Evolutionary conservation across 2,329 filamentous ascomycete genomes (phyloP), one percentile per base, ranked within the genome.

Genomic region (Orbilia oligospora): DNA sequence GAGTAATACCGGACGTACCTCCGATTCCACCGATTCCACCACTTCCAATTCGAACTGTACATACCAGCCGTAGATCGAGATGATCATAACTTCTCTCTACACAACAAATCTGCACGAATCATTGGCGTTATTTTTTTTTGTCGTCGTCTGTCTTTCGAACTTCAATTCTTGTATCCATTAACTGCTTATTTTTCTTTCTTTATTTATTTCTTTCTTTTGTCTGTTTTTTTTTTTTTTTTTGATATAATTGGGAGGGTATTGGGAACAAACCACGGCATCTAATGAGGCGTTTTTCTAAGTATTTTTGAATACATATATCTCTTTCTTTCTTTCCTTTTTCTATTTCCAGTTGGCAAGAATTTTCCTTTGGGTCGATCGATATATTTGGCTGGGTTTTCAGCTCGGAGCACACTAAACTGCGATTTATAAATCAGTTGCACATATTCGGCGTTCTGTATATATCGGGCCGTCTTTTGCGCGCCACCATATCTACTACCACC

Each of bases 1-100:
- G 75, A 3, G 75, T 72, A 16, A 72, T 78, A 55, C 75, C 75
- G 27, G 75, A 78, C 36, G 48, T 78, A 27, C 73, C 73, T n/a
- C 73, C 73, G 0, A 22, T 55, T 1, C 73, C 73, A n/a, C 67
- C 73, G 18, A 61, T 77, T 22, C 66, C 56, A 12, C 61, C 67
- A 9, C 46, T 68, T 51, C 63, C 68, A 3, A 33, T 66, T 10
- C 75, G 75, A 51, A 68, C 75, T 61, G 64, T 72, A 67, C 68
- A 78, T 58, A 66, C 49, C 14, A 72, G 75, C 12, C 58, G 61
- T 64, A 67, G 75, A 64, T 69, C 64, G 68, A 78, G 68, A 72
- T 78, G 58, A 61, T 58, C 6, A 55, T 44, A 38, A 30, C 44
- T 22, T 76, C 55, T 70, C 55, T 55, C 71, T 56, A 22, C 33